Conservation (phyloP, 768 basidiomycete species). For the Mycena haematopus region DNA sequence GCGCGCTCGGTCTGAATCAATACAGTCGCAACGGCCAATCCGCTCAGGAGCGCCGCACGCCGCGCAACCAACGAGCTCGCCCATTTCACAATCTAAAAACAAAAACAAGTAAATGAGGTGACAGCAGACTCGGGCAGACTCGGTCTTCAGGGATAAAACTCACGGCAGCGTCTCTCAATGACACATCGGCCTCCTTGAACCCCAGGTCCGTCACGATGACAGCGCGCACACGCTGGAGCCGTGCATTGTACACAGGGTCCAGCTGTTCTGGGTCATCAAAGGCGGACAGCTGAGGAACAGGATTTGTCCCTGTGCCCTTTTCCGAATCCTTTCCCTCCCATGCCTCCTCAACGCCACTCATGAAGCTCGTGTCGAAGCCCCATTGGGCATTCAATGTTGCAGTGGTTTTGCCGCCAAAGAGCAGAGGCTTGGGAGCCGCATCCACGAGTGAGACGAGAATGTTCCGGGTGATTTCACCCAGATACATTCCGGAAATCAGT, state of each 20-base stretch:
- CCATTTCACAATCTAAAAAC: slow-evolving; percentile 77
- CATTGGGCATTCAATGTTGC: slow-evolving; percentile 83
- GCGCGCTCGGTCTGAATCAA: slow-evolving; percentile 82
- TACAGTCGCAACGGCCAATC: slow-evolving; percentile 85
- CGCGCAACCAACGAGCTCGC: slow-evolving; percentile 77
- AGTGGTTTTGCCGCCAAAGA: slow-evolving; percentile 85
- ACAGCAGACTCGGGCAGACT: neutral
- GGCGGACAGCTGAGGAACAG: slow-evolving; percentile 44
- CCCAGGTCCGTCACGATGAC: slow-evolving; percentile 69
- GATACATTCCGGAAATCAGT: slow-evolving; percentile 99
- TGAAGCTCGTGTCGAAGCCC: slow-evolving; percentile 92
- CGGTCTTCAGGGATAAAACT: slow-evolving; percentile 20
- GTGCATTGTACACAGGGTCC: slow-evolving; percentile 38
- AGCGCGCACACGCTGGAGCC: slow-evolving; percentile 61
- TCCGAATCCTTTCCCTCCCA: slow-evolving; percentile 58
- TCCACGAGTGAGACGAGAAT: slow-evolving; percentile 84
- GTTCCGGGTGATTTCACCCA: slow-evolving; percentile 92
- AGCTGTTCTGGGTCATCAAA: slow-evolving; percentile 42
- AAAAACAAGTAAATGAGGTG: slow-evolving; percentile 45
- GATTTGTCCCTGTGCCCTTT: slow-evolving; percentile 33
- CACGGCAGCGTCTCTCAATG: slow-evolving; percentile 64
- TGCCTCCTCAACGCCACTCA: slow-evolving; percentile 82
- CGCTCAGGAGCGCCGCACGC: slow-evolving; percentile 85
- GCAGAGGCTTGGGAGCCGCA: slow-evolving; percentile 67
- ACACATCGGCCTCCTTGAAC: slow-evolving; percentile 61